These are phyloP conservation scores for Termitomyces sp. DNA, from an alignment of 768 basidiomycete species.

Conservation along the genomic window DNA sequence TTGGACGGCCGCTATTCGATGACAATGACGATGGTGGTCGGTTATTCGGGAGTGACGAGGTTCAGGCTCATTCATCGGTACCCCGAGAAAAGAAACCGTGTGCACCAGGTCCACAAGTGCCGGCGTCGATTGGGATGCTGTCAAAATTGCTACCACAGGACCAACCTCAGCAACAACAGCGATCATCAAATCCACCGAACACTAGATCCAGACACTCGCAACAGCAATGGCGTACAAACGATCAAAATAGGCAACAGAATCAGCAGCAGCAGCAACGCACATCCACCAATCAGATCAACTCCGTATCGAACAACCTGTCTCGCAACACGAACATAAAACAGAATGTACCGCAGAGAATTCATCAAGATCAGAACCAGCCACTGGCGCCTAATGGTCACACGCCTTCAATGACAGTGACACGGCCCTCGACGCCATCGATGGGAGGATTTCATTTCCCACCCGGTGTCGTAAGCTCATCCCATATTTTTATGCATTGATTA, in stretches of 20 bases:
- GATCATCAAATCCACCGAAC: neutral
- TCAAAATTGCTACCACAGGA: slow-evolving; percentile 9
- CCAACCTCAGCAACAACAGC: slow-evolving; percentile 5
- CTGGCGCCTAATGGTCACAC: neutral
- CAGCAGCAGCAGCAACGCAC: slow-evolving; percentile 4
- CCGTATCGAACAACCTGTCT: neutral
- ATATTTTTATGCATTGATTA: neutral
- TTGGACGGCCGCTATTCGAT: slow-evolving; percentile 43
- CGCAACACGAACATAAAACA: slow-evolving; percentile 9
- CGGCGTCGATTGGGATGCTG: slow-evolving; percentile 4
- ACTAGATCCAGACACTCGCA: neutral
- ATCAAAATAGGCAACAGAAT: slow-evolving; percentile 3
- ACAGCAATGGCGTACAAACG: neutral
- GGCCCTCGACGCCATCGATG: slow-evolving; percentile 32
- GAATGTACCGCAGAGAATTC: slow-evolving; percentile 8
- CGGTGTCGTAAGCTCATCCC: slow-evolving; percentile 35
- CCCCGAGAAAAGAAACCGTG: slow-evolving; percentile 1
- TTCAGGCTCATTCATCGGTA: slow-evolving; percentile 8
- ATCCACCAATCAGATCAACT: slow-evolving; percentile 1
- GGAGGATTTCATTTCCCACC: slow-evolving; percentile 51
- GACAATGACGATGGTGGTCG: slow-evolving; percentile 24
- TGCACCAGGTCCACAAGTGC: slow-evolving; percentile 4
- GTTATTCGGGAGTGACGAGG: slow-evolving; percentile 12
- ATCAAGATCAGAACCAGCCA: slow-evolving; percentile 18
- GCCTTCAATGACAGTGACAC: slow-evolving; percentile 12